A percentile compares a stretch with the other conserved stretches of the same genome.
Conservation (phyloP, 2,329 filamentous ascomycete species). For the Pseudogymnoascus sp. region DNA sequence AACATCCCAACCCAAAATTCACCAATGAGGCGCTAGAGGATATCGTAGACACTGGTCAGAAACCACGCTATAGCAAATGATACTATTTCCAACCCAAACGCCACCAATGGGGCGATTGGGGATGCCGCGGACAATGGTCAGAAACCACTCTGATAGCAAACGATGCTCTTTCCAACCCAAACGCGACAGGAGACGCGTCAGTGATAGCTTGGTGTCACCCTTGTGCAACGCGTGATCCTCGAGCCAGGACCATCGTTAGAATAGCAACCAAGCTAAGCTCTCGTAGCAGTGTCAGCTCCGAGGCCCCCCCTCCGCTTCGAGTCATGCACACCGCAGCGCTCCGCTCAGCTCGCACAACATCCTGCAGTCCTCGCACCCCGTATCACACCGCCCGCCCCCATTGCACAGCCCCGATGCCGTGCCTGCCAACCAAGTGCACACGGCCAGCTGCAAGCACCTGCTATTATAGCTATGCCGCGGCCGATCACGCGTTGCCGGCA, state of each 20-base stretch:
- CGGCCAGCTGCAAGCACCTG: not conserved
- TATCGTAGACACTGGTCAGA: not conserved
- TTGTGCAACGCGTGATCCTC: not conserved
- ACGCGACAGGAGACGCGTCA: not conserved
- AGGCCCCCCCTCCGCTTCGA: not conserved
- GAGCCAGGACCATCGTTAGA: not conserved
- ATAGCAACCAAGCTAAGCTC: not conserved
- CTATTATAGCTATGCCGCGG: not conserved
- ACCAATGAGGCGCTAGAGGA: not conserved
- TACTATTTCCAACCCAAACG: not conserved
- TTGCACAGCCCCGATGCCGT: not conserved
- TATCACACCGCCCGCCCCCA: not conserved
- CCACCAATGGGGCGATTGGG: not conserved
- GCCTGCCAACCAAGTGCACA: not conserved
- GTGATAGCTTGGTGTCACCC: not conserved
- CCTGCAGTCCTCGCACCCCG: not conserved
- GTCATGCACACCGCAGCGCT: not conserved
- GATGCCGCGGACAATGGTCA: not conserved
- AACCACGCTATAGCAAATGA: not conserved
- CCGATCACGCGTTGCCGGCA: not conserved
- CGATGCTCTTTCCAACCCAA: not conserved
- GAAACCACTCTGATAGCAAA: not conserved
- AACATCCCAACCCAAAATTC: not conserved
- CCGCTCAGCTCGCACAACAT: not conserved
- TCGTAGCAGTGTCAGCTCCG: not conserved